Conservation (phyloP, 2,329 filamentous ascomycete species). For the Madurella fahalii region DNA sequence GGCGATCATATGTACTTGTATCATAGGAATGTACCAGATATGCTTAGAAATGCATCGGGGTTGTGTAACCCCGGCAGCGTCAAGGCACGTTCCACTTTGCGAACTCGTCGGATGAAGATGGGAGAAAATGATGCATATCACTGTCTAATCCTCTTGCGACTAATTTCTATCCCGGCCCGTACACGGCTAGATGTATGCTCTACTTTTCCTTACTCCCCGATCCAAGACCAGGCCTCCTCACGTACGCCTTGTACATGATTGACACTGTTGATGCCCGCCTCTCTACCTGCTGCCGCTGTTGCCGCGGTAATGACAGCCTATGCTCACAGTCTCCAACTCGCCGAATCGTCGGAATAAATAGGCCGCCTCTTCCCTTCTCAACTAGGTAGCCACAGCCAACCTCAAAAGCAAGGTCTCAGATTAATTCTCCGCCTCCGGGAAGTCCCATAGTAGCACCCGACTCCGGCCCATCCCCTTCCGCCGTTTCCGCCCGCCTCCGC, state of each 20-base stretch:
- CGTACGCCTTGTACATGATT: too few relatives aligned
- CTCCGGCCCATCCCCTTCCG: constrained; percentile 52
- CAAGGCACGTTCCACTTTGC: neutral
- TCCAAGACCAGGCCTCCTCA: neutral
- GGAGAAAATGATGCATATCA: too few relatives aligned
- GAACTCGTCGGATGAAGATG: too few relatives aligned
- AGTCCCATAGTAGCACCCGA: too few relatives aligned
- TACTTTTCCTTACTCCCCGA: neutral
- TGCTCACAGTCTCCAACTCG: neutral
- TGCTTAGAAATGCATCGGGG: constrained; percentile 8
- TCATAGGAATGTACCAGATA: constrained; percentile 20
- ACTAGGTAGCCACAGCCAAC: neutral
- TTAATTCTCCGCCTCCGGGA: too few relatives aligned
- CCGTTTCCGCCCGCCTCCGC: constrained; percentile 50
- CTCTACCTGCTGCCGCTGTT: too few relatives aligned
- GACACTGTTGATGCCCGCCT: too few relatives aligned
- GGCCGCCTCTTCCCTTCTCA: too few relatives aligned
- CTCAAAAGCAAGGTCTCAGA: neutral
- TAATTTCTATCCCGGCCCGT: constrained; percentile 10
- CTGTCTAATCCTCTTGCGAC: neutral
- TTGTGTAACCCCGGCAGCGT: neutral
- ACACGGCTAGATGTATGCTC: constrained; percentile 10
- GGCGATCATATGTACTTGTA: constrained; percentile 15
- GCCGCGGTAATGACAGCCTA: neutral
- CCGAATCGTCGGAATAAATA: too few relatives aligned